phyloP scores from a whole-genome alignment of 352 stramenopile species.

The Globisporangium yorkense region DNA sequence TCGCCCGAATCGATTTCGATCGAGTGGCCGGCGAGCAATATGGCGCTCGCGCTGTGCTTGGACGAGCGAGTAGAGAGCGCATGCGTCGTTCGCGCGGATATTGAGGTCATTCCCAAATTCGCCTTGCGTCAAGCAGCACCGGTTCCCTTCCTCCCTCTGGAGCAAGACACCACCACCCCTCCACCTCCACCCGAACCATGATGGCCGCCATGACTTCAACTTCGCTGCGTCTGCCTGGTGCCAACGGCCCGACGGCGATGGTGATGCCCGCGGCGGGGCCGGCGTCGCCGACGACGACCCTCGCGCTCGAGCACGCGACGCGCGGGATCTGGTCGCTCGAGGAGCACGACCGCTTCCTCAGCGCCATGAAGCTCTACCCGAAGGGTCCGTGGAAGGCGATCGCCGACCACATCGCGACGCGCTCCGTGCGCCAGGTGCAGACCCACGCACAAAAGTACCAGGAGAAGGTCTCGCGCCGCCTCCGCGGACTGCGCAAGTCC shows the following conservation, averaged over 20 bases:
- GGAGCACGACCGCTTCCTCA: constrained; percentile 69
- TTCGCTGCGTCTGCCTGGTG: constrained; percentile 8
- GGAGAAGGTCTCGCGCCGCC: constrained; percentile 59
- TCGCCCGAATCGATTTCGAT: background rate
- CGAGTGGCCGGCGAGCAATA: background rate
- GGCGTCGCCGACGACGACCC: background rate
- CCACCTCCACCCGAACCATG: background rate
- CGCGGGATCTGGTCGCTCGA: constrained; percentile 57
- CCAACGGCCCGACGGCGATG: constrained; percentile 4
- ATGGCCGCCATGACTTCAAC: constrained; percentile 18
- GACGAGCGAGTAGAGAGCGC: background rate
- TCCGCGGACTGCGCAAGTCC: constrained; percentile 59
- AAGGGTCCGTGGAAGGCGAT: constrained; percentile 73
- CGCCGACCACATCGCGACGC: constrained; percentile 61
- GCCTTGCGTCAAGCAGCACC: background rate
- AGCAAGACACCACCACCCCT: background rate
- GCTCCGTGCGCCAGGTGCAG: constrained; percentile 64
- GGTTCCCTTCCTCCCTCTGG: background rate
- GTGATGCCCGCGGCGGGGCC: background rate
- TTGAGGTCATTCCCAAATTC: constrained; percentile 11
- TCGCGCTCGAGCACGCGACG: constrained; percentile 6
- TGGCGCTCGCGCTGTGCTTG: background rate
- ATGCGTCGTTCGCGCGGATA: too few species aligned
- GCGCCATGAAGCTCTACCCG: constrained; percentile 59
- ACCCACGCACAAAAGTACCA: constrained; percentile 81